A percentile compares a stretch with the other conserved stretches of the same genome.
phyloP scores from a whole-genome alignment of 108 stramenopile species.

The Phaeodactylum tricornutum region DNA sequence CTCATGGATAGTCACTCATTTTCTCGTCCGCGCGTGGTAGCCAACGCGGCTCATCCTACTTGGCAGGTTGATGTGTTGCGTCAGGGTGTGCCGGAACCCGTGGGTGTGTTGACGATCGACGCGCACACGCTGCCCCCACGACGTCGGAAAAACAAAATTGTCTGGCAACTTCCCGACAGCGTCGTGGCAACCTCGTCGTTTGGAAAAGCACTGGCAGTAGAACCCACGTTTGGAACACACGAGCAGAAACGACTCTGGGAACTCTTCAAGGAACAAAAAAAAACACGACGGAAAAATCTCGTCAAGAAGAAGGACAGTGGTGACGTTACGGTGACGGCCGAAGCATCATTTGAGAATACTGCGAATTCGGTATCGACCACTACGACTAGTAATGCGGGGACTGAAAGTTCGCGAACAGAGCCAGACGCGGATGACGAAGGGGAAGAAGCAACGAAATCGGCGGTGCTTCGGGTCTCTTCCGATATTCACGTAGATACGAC shows the following conservation, averaged over 20 bases:
- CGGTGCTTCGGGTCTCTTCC: not conserved
- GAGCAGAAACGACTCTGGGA: conserved; percentile 68
- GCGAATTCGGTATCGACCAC: not conserved
- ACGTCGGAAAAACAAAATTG: conserved; percentile 45
- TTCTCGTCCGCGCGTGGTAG: not conserved
- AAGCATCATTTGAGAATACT: not conserved
- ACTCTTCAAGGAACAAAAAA: conserved; percentile 68
- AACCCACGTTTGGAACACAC: conserved; percentile 60
- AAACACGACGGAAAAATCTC: conserved; percentile 28
- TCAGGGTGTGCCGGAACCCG: conserved; percentile 1
- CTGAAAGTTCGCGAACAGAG: not conserved
- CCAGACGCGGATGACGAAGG: not conserved
- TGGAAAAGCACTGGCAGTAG: conserved; percentile 19
- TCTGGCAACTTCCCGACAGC: conserved; percentile 57
- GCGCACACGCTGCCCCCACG: conserved; percentile 53
- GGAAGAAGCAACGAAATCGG: not conserved
- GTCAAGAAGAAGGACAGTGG: not conserved
- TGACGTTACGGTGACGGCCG: not conserved
- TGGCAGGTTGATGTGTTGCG: conserved; percentile 5
- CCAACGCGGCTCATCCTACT: not conserved
- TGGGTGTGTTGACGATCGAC: conserved; percentile 32
- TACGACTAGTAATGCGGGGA: not conserved
- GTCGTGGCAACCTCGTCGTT: conserved; percentile 33
- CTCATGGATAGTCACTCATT: conserved; percentile 1
- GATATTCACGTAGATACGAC: not conserved